phyloP scores from a whole-genome alignment of 2,329 filamentous ascomycete species.

The Berkeleyomyces rouxiae region DNA sequence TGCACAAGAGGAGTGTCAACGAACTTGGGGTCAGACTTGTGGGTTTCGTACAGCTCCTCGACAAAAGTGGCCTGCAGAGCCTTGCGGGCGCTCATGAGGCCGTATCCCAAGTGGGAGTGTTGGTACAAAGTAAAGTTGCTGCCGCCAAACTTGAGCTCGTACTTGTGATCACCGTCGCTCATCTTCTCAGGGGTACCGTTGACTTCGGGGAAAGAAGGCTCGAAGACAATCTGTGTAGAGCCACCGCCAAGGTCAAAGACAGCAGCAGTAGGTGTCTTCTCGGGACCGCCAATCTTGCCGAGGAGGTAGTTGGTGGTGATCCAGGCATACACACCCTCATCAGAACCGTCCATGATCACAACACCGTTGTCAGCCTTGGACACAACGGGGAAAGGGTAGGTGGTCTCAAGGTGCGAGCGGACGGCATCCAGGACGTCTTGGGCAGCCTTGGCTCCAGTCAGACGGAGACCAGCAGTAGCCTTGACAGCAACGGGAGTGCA shows the following conservation, averaged over 20 bases:
- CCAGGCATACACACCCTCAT: slow-evolving; percentile 97
- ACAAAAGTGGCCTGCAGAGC: slow-evolving; percentile 65
- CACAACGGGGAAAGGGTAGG: slow-evolving; percentile 90
- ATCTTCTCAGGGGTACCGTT: slow-evolving; percentile 70
- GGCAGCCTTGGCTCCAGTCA: slow-evolving; percentile 68
- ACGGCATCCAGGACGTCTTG: slow-evolving; percentile 76
- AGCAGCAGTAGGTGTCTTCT: slow-evolving; percentile 78
- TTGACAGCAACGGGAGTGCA: slow-evolving; percentile 96
- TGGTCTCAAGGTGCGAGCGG: slow-evolving; percentile 63
- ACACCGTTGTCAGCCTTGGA: slow-evolving; percentile 73
- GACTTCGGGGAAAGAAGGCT: slow-evolving; percentile 68
- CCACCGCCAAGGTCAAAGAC: slow-evolving; percentile 93
- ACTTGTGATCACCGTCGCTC: slow-evolving; percentile 87
- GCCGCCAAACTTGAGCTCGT: slow-evolving; percentile 76
- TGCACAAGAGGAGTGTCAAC: slow-evolving; percentile 55
- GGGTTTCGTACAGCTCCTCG: slow-evolving; percentile 50
- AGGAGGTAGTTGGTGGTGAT: slow-evolving; percentile 98
- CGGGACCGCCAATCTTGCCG: slow-evolving; percentile 87
- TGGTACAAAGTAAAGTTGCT: slow-evolving; percentile 89
- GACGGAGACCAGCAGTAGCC: slow-evolving; percentile 82
- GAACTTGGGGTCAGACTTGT: slow-evolving; percentile 47
- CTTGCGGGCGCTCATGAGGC: slow-evolving; percentile 85
- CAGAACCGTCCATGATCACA: slow-evolving; percentile 90
- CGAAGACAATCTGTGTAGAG: slow-evolving; percentile 95
- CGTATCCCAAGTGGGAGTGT: slow-evolving; percentile 93